phyloP scores from a whole-genome alignment of 192 early-diverging fungal species.

The Linnemannia exigua region DNA sequence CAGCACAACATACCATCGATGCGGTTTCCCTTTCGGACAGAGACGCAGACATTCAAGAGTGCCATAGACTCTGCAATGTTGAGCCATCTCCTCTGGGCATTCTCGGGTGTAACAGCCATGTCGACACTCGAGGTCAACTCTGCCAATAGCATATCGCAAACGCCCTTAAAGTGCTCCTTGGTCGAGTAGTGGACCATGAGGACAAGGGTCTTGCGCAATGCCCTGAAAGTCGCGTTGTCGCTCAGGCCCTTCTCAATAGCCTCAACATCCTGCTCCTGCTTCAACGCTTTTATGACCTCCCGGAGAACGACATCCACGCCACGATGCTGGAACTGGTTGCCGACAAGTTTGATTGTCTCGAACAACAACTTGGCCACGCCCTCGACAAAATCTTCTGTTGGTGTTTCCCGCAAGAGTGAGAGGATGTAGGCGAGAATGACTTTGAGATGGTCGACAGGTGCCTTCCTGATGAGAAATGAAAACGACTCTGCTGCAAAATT shows the following conservation, averaged over 20 bases:
- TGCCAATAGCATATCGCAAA: conserved; percentile 59
- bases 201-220: conserved; percentile 63
- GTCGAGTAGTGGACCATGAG: conserved; percentile 66
- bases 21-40: conserved; percentile 68
- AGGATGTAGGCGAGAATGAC: conserved; percentile 76
- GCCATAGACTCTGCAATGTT: conserved; percentile 60
- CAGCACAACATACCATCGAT: conserved; percentile 59
- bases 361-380: conserved; percentile 87
- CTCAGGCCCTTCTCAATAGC: conserved; percentile 38
- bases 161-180: conserved; percentile 61
- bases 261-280: conserved; percentile 45
- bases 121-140: conserved; percentile 54
- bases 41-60: conserved; percentile 60
- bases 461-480: conserved; percentile 90
- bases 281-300: conserved; percentile 49
- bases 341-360: conserved; percentile 83
- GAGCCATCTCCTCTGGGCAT: conserved; percentile 36
- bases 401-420: conserved; percentile 59
- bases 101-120: conserved; percentile 16
- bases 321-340: conserved; percentile 65
- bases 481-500: conserved; percentile 94
- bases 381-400: conserved; percentile 71
- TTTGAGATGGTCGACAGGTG: conserved; percentile 70
- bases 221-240: conserved; percentile 46
- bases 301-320: conserved; percentile 61